These are phyloP conservation scores for Aspergillus sclerotioniger DNA, from an alignment of 495 filamentous ascomycete species.

Conservation along the genomic window DNA sequence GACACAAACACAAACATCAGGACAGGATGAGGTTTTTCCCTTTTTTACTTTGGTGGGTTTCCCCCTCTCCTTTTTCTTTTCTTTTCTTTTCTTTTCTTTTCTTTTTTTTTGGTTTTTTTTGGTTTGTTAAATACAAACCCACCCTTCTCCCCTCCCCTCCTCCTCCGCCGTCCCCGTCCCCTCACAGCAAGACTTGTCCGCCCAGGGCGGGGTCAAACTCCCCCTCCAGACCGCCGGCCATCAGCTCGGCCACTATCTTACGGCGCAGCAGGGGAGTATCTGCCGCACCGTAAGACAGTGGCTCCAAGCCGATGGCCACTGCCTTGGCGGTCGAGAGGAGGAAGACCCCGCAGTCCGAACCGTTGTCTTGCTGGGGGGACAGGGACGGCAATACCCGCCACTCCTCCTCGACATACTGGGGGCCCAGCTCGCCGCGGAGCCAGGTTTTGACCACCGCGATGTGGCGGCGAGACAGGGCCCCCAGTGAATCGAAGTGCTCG, in stretches of 20 bases:
- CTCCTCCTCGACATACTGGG: slow-evolving; percentile 54
- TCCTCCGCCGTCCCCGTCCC: slow-evolving; percentile 3
- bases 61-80: not conserved
- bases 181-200: slow-evolving; percentile 28
- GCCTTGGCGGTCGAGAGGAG: slow-evolving; percentile 71
- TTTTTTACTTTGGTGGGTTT: not conserved
- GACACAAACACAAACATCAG: not conserved
- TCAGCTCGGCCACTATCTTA: slow-evolving; percentile 66
- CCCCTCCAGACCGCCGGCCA: slow-evolving; percentile 62
- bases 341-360: slow-evolving; percentile 80
- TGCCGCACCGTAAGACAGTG: slow-evolving; percentile 52
- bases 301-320: slow-evolving; percentile 61
- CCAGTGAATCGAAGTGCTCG: slow-evolving; percentile 74
- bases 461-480: slow-evolving; percentile 32
- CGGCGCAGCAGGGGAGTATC: slow-evolving; percentile 59
- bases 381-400: slow-evolving; percentile 56
- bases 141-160: not conserved
- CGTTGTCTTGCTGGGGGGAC: slow-evolving; percentile 62
- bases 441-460: slow-evolving; percentile 48
- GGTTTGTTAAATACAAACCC: not conserved
- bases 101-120: slow-evolving; percentile 2
- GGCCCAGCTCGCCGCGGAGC: slow-evolving; percentile 58
- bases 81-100: not conserved
- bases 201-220: slow-evolving; percentile 34
- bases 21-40: not conserved